Percentiles rank a stretch among this genome's conserved stretches.
phyloP scores from a whole-genome alignment of 1,139 yeast genomes.

The Meyerozyma athensensis region DNA sequence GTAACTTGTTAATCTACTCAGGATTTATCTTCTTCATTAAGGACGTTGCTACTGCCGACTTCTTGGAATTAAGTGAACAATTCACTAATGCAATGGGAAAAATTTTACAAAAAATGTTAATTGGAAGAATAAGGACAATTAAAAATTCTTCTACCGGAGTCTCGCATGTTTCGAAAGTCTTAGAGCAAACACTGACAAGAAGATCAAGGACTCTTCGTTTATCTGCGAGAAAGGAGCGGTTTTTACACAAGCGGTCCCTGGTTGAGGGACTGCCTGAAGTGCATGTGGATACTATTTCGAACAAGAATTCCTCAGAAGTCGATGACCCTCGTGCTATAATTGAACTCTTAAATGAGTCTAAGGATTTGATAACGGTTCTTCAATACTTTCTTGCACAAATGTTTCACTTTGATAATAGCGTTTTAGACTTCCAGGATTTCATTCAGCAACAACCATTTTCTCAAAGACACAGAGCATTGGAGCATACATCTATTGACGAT shows the following conservation, averaged over 20 bases:
- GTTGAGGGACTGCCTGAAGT: neutral
- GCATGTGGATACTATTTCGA: constrained; percentile 1
- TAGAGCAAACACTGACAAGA: constrained; percentile 15
- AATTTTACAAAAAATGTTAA: constrained; percentile 26
- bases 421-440: constrained; percentile 44
- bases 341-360: constrained; percentile 32
- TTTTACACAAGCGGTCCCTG: neutral
- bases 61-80: constrained; percentile 25
- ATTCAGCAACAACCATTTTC: constrained; percentile 37
- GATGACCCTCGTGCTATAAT: constrained; percentile 43
- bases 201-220: constrained; percentile 32
- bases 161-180: constrained; percentile 9
- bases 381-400: constrained; percentile 63
- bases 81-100: constrained; percentile 22
- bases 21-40: constrained; percentile 66
- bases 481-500: constrained; percentile 18
- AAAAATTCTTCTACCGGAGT: constrained; percentile 13
- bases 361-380: constrained; percentile 37
- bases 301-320: constrained; percentile 21
- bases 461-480: constrained; percentile 26
- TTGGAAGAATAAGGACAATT: constrained; percentile 19
- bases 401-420: constrained; percentile 58
- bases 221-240: constrained; percentile 12
- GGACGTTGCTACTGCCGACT: constrained; percentile 41
- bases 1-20: constrained; percentile 48